Percentiles rank a stretch among this genome's conserved stretches.
These are phyloP conservation scores for Suillus fuscotomentosus DNA, from an alignment of 768 basidiomycete species.

Conservation along the genomic window DNA sequence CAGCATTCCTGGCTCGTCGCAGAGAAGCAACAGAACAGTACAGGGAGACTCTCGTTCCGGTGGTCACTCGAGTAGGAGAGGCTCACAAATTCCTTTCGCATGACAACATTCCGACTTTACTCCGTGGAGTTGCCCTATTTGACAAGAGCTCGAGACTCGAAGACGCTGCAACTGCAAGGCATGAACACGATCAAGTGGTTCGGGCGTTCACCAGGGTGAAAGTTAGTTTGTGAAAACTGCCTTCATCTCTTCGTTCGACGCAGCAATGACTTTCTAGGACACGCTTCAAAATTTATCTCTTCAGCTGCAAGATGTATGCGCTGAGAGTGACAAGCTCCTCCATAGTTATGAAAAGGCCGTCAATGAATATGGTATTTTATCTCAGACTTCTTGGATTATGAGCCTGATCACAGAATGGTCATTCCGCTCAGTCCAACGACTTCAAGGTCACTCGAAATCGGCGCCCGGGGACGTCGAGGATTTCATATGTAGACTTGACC, in stretches of 20 bases:
- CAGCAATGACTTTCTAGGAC: slow-evolving; percentile 31
- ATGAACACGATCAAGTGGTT: slow-evolving; percentile 43
- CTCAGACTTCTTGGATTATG: slow-evolving; percentile 1
- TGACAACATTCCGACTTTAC: slow-evolving; percentile 30
- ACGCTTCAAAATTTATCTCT: slow-evolving; percentile 40
- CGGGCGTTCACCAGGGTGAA: slow-evolving; percentile 39
- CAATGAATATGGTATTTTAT: slow-evolving; percentile 45
- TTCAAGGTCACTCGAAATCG: slow-evolving; percentile 39
- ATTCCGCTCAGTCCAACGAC: slow-evolving; percentile 40
- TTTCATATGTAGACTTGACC: slow-evolving; percentile 51
- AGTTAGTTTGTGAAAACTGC: slow-evolving; percentile 32
- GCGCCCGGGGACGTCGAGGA: slow-evolving; percentile 54
- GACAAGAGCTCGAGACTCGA: slow-evolving; percentile 60
- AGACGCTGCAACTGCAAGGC: slow-evolving; percentile 36
- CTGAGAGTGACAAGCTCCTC: slow-evolving; percentile 51
- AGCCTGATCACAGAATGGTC: slow-evolving; percentile 6
- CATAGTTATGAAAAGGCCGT: slow-evolving; percentile 42
- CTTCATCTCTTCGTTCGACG: slow-evolving; percentile 13
- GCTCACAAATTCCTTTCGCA: slow-evolving; percentile 34
- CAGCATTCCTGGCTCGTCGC: slow-evolving; percentile 33
- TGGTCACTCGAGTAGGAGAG: slow-evolving; percentile 32
- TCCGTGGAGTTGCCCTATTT: slow-evolving; percentile 47
- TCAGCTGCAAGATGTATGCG: slow-evolving; percentile 49
- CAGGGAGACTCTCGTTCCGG: slow-evolving; percentile 34
- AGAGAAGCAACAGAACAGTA: slow-evolving; percentile 27